These are phyloP conservation scores for Phytophthora macrochlamydospora DNA, from an alignment of 352 stramenopile species.

Conservation along the genomic window DNA sequence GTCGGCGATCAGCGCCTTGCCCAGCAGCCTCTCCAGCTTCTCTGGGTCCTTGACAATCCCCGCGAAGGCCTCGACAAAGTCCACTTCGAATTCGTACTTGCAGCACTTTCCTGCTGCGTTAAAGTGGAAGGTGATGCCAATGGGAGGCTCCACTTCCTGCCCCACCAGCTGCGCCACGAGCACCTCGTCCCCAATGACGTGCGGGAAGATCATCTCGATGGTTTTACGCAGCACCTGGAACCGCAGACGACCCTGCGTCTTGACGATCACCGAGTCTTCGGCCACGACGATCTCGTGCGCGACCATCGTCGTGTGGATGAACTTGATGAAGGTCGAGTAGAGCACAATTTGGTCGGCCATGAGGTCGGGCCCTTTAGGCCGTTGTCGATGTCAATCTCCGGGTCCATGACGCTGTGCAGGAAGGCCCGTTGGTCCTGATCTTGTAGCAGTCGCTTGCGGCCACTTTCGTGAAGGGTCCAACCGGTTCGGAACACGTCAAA, in stretches of 20 bases:
- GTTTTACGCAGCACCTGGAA: slow-evolving; percentile 57
- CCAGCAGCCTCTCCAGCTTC: slow-evolving; percentile 39
- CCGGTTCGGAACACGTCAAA: slow-evolving; percentile 28
- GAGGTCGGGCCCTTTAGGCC: slow-evolving; percentile 34
- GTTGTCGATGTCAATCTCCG: slow-evolving; percentile 39
- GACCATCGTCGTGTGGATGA: slow-evolving; percentile 38
- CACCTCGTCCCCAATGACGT: slow-evolving; percentile 44
- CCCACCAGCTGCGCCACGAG: slow-evolving; percentile 48
- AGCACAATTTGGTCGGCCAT: slow-evolving; percentile 47
- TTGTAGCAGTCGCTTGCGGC: slow-evolving; percentile 19
- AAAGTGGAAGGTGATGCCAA: slow-evolving; percentile 44
- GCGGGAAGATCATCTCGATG: slow-evolving; percentile 50
- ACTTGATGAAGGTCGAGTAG: slow-evolving; percentile 50
- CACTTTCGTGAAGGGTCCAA: slow-evolving; percentile 1
- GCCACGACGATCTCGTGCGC: slow-evolving; percentile 37
- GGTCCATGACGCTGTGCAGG: slow-evolving; percentile 43
- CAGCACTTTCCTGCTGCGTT: slow-evolving; percentile 30
- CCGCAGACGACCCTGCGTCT: slow-evolving; percentile 27
- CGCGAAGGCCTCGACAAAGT: slow-evolving; percentile 46
- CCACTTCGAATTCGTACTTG: slow-evolving; percentile 39
- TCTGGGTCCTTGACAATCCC: slow-evolving; percentile 36
- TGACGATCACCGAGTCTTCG: slow-evolving; percentile 44
- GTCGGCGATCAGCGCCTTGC: slow-evolving; percentile 37
- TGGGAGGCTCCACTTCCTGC: slow-evolving; percentile 32
- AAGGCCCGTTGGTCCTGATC: slow-evolving; percentile 39